These are phyloP conservation scores for Heliosperma pusillum DNA, from an alignment of 148 eudicot genomes.

Conservation along the genomic window DNA sequence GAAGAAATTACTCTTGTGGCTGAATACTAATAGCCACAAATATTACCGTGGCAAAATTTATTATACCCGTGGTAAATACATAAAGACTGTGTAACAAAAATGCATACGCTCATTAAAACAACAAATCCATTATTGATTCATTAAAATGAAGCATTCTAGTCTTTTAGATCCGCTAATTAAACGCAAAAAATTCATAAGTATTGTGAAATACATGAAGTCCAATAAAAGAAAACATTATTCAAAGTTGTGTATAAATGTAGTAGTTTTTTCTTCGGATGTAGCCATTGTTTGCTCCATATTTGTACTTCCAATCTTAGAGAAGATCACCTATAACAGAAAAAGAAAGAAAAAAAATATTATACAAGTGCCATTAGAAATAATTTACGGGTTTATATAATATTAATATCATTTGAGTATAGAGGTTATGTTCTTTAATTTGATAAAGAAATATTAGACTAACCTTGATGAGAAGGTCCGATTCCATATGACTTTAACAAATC, in stretches of 20 bases:
- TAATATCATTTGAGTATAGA: neutral
- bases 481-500: neutral
- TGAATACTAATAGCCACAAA: no score
- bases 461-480: conserved; percentile 19
- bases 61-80: no score
- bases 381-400: neutral
- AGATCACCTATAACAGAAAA: neutral
- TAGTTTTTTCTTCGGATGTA: neutral
- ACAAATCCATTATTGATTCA: no score
- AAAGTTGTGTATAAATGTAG: neutral
- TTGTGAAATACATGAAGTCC: neutral
- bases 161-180: neutral
- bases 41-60: no score
- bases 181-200: neutral
- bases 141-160: neutral
- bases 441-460: neutral
- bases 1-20: no score
- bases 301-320: neutral
- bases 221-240: neutral
- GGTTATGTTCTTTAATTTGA: neutral
- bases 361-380: neutral
- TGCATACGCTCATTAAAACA: no score
- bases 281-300: neutral
- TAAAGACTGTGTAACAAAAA: no score
- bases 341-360: no score